Base-by-base conservation (phyloP, 495 filamentous ascomycete species). In the Annulohypoxylon moriforme region DNA sequence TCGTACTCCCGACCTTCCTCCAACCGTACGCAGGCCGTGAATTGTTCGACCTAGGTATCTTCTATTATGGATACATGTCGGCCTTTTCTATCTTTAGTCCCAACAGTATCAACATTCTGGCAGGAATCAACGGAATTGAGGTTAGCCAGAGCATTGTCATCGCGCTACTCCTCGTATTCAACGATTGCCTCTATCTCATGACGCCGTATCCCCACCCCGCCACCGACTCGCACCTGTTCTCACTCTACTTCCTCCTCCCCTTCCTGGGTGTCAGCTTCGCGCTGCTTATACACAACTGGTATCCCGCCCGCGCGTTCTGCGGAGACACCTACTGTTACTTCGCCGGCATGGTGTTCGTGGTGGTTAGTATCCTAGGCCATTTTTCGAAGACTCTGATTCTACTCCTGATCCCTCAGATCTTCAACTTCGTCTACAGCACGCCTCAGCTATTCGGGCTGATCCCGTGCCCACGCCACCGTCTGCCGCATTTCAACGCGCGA, bases 311-410 rank as follows among this genome's bases (percentile, higher is more conserved):
- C 60, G 96, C 97, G 1, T 99, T 99, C 75, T 95, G 97, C 0
- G 96, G 96, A 24, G 96, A 99, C 77, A 99, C 96, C 16, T 99
- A 98, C 83, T 99, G 96, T 85, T 99, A 99, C 80, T 97, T 99
- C 74, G 95, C 96, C 0, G 96, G 96, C 64, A 99, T 98, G 94
- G 93, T 97, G 10, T 98, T 99, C 75, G 96, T 94, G 16, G 94
- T 98, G 60, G 96, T 98, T 66, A 93, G 93, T 52, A 97, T 99
- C 65, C 84, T 97, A 22, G 96, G 96, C 1, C 96, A 99, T 81
- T 99, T 99, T 80, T 94, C 92, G 84, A 99, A 99, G 83, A 99
- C 96, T 18, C 84, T 99, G 44, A 86, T 97, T 38, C 85, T 98
- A 56, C 84, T 98, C 1, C 91, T 99, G 71, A 86, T 98, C 13